A percentile compares a stretch with the other conserved stretches of the same genome.
phyloP scores from a whole-genome alignment of 1,284 basidiomycete species.

The Vanrija sp. region DNA sequence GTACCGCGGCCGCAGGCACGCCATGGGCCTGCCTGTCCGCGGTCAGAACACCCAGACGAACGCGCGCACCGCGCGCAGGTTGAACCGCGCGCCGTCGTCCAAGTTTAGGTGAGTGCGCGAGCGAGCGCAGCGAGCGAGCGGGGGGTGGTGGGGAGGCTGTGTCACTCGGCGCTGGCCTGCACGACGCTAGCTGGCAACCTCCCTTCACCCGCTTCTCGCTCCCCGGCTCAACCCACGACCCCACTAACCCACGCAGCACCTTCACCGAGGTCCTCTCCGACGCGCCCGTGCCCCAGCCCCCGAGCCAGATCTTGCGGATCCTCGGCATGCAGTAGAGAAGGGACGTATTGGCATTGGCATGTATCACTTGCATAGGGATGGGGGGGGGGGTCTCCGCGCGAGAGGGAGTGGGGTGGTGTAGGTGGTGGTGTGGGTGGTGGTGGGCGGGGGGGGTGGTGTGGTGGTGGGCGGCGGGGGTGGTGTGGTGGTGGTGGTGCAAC shows the following conservation, averaged over 20 bases:
- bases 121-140: neutral
- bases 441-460: too few species aligned
- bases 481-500: too few species aligned
- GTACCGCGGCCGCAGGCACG: constrained; percentile 53
- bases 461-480: too few species aligned
- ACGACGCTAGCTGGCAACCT: neutral
- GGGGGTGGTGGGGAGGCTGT: neutral
- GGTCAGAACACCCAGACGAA: constrained; percentile 56
- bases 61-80: constrained; percentile 52
- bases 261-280: neutral
- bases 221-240: neutral
- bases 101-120: constrained; percentile 27
- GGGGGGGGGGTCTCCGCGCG: too few species aligned
- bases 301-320: constrained; percentile 16
- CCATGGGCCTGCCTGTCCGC: constrained; percentile 53
- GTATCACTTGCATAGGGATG: neutral
- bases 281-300: constrained; percentile 14
- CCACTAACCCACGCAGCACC: neutral
- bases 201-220: neutral
- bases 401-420: too few species aligned
- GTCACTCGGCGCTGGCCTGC: neutral
- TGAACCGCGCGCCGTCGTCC: constrained; percentile 48
- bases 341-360: neutral
- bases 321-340: constrained; percentile 15
- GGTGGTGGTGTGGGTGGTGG: too few species aligned